Conservation (phyloP, 768 basidiomycete species). For the Pholiota molesta region DNA sequence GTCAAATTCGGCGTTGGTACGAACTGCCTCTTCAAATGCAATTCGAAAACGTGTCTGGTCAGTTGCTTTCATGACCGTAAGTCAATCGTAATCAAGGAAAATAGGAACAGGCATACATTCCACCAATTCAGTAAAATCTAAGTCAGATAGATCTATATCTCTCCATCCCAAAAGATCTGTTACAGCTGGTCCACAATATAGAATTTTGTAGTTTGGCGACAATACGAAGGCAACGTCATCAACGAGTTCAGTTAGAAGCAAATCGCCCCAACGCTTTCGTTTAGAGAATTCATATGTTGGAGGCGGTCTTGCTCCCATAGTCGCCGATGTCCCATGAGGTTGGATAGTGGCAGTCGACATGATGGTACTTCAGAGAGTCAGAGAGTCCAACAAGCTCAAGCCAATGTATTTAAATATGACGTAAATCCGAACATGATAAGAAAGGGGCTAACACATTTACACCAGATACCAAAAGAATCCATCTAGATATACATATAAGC, state of each 20-base stretch:
- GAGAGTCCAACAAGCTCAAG: not conserved
- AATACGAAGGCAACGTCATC: constrained; percentile 74
- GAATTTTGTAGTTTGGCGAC: constrained; percentile 60
- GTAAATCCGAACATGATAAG: constrained; percentile 8
- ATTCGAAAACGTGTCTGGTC: constrained; percentile 60
- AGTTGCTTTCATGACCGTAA: constrained; percentile 40
- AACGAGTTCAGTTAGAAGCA: constrained; percentile 74
- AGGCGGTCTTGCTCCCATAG: constrained; percentile 20
- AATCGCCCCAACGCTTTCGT: constrained; percentile 84
- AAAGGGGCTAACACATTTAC: not conserved
- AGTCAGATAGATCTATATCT: constrained; percentile 71
- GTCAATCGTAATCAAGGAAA: constrained; percentile 2
- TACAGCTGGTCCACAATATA: constrained; percentile 71
- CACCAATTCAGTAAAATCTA: constrained; percentile 64
- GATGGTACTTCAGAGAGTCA: not conserved
- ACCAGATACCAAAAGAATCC: too few relatives aligned
- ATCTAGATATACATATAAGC: too few relatives aligned
- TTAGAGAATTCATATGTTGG: constrained; percentile 81
- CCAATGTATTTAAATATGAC: constrained; percentile 8
- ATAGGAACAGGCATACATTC: constrained; percentile 46
- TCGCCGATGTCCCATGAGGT: constrained; percentile 14
- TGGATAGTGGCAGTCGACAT: constrained; percentile 19
- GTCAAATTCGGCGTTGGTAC: constrained; percentile 51
- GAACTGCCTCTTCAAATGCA: constrained; percentile 59
- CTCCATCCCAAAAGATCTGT: constrained; percentile 79